A percentile compares a stretch with the other conserved stretches of the same genome.
Conservation (phyloP, 106 monocot species). For the Apostasia ramifera region DNA sequence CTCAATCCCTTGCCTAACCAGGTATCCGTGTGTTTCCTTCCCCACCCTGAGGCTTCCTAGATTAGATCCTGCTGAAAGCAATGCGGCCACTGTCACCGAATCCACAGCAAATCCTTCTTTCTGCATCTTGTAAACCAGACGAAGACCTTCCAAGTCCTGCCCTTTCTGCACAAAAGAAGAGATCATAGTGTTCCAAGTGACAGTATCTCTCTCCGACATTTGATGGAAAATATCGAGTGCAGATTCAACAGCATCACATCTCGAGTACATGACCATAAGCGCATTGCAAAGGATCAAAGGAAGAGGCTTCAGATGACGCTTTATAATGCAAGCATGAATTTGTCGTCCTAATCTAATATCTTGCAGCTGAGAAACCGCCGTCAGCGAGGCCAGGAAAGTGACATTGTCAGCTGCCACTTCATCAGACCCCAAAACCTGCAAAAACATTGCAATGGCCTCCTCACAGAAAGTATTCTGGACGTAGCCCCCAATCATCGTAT, state of each 20-base stretch:
- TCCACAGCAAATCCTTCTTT: constrained; percentile 54
- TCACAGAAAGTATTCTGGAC: constrained; percentile 48
- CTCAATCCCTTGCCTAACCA: constrained; percentile 63
- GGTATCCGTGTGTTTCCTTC: constrained; percentile 70
- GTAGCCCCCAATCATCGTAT: constrained; percentile 91
- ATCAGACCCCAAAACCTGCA: constrained; percentile 28
- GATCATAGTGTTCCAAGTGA: constrained; percentile 97
- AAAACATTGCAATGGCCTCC: constrained; percentile 58
- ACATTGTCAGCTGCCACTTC: constrained; percentile 41
- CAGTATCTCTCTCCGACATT: constrained; percentile 59
- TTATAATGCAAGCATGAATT: constrained; percentile 69
- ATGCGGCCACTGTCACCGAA: constrained; percentile 52
- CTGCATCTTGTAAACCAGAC: constrained; percentile 72
- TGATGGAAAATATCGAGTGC: constrained; percentile 68
- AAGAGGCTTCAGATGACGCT: constrained; percentile 11
- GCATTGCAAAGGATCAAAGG: constrained; percentile 70
- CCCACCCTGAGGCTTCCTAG: constrained; percentile 49
- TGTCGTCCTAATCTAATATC: constrained; percentile 56
- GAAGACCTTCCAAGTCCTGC: constrained; percentile 58
- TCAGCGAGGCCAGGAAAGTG: constrained; percentile 52
- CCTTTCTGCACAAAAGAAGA: constrained; percentile 78
- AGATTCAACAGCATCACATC: constrained; percentile 44
- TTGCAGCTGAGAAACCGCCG: constrained; percentile 61
- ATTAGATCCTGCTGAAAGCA: constrained; percentile 92
- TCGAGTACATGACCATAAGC: constrained; percentile 85